Evolutionary conservation across 352 stramenopile species (phyloP).

Genomic region (Globisporangium polare): DNA sequence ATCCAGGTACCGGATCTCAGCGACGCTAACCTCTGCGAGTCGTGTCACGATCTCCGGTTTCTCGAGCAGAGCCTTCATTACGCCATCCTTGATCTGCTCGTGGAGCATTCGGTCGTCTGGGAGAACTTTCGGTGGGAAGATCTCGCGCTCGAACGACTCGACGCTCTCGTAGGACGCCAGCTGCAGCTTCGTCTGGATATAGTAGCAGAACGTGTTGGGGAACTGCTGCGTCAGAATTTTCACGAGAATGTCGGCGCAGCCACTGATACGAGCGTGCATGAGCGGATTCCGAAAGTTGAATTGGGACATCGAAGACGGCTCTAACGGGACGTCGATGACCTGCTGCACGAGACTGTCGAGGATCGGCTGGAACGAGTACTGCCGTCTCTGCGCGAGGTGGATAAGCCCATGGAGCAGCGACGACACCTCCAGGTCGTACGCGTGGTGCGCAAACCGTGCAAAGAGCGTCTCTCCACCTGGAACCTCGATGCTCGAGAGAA

Average conservation of each 20-base stretch:
- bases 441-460: conserved; percentile 36
- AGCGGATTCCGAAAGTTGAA: conserved; percentile 41
- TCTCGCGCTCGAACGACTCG: conserved; percentile 57
- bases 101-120: conserved; percentile 55
- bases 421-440: conserved; percentile 62
- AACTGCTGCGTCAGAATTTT: conserved; percentile 69
- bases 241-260: conserved; percentile 59
- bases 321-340: conserved; percentile 35
- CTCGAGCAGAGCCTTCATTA: conserved; percentile 50
- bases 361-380: conserved; percentile 38
- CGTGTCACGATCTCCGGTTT: conserved; percentile 38
- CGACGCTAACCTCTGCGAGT: conserved; percentile 50
- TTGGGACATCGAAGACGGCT: conserved; percentile 27
- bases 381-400: conserved; percentile 49
- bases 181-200: conserved; percentile 61
- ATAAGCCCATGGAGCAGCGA: conserved; percentile 61
- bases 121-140: conserved; percentile 50
- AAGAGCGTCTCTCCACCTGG: conserved; percentile 37
- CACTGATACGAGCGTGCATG: conserved; percentile 49
- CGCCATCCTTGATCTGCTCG: conserved; percentile 45
- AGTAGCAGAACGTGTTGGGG: conserved; percentile 76
- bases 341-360: conserved; percentile 49
- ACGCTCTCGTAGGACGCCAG: conserved; percentile 75
- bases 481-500: conserved; percentile 43
- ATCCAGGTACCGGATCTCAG: conserved; percentile 66